phyloP scores from a whole-genome alignment of 805 yeast species.

The Maudiozyma bulderi region DNA sequence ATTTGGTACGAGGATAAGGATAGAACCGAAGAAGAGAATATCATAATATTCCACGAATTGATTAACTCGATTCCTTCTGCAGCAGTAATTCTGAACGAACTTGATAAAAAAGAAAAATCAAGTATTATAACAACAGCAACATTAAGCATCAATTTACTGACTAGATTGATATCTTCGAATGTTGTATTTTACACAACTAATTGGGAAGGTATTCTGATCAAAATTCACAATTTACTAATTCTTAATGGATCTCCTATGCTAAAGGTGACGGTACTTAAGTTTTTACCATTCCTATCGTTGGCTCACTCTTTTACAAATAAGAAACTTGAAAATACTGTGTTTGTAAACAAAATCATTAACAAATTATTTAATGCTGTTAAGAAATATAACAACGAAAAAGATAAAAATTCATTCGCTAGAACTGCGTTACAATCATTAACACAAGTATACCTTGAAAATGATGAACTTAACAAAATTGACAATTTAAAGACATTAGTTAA shows the following conservation, averaged over 20 bases:
- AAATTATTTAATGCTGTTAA: conserved; percentile 6
- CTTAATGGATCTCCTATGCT: conserved; percentile 2
- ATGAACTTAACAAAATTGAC: background rate
- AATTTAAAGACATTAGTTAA: background rate
- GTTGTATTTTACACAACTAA: conserved; percentile 1
- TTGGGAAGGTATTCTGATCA: conserved; percentile 7
- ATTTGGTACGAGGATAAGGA: conserved; percentile 16
- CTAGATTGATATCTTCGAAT: conserved; percentile 7
- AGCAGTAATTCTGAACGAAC: conserved; percentile 2
- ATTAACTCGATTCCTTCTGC: conserved; percentile 6
- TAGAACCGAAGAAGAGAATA: conserved; percentile 3
- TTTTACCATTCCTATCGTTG: conserved; percentile 35
- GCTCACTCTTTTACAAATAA: conserved; percentile 1
- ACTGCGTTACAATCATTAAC: conserved; percentile 13
- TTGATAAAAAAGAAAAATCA: background rate
- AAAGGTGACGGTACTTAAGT: conserved; percentile 19
- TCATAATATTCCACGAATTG: conserved; percentile 2
- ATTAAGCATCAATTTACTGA: conserved; percentile 3
- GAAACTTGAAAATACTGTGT: background rate
- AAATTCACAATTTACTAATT: conserved; percentile 5
- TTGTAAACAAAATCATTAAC: background rate
- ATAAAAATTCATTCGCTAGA: conserved; percentile 2
- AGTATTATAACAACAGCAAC: conserved; percentile 30
- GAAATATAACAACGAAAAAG: background rate
- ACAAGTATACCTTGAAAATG: conserved; percentile 14